Percentiles rank a stretch among this genome's conserved stretches.
Conservation (phyloP, 305 asterid species). For the Euphrasia arctica region DNA sequence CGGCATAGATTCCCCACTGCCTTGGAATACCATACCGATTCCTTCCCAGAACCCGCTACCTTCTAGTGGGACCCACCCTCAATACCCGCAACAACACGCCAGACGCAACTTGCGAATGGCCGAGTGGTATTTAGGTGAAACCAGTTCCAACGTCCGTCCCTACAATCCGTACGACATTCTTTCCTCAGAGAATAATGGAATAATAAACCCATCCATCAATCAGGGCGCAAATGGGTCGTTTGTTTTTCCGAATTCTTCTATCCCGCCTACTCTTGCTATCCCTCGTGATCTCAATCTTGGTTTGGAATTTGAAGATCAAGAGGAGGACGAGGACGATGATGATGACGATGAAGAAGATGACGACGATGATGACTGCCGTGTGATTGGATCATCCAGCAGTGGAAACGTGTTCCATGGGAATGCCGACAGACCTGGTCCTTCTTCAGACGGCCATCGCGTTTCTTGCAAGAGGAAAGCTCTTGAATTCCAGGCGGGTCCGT, state of each 20-base stretch:
- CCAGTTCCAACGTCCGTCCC: conserved; percentile 51
- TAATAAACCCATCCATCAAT: conserved; percentile 32
- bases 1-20: conserved; percentile 57
- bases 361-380: conserved; percentile 56
- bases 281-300: conserved; percentile 54
- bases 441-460: conserved; percentile 52
- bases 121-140: conserved; percentile 65
- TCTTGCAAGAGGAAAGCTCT: conserved; percentile 78
- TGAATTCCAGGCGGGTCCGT: conserved; percentile 54
- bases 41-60: conserved; percentile 52
- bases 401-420: conserved; percentile 39
- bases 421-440: conserved; percentile 43
- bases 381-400: conserved; percentile 42
- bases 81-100: conserved; percentile 32
- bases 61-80: conserved; percentile 37
- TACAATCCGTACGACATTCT: conserved; percentile 37
- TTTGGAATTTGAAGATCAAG: conserved; percentile 34
- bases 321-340: conserved; percentile 56
- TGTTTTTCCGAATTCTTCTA: conserved; percentile 22
- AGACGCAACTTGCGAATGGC: conserved; percentile 42
- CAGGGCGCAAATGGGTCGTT: conserved; percentile 12
- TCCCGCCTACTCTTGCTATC: conserved; percentile 26
- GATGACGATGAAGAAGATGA: conserved; percentile 20
- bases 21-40: conserved; percentile 57
- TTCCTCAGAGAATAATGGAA: conserved; percentile 38